Evolutionary conservation across 129 eudicot genomes (phyloP).

Genomic region (Arctium lappa): DNA sequence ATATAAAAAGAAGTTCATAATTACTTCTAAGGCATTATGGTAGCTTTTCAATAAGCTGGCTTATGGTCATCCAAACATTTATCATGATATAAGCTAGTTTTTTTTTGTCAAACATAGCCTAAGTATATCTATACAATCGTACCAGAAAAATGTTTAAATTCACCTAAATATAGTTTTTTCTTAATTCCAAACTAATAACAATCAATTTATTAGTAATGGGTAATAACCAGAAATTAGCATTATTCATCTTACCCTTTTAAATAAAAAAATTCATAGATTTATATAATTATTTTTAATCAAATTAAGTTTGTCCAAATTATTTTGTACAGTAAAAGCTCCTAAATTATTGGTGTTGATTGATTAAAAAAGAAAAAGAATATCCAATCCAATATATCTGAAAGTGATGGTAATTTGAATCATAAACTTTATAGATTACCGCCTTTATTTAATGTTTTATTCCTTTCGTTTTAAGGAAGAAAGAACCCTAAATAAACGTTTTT

Average conservation of each 20-base stretch:
- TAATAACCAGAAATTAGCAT: background rate
- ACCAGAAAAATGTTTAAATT: too few species aligned
- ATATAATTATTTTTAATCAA: background rate
- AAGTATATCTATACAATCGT: too few species aligned
- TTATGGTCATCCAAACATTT: too few species aligned
- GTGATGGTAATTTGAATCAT: constrained; percentile 10
- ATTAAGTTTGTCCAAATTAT: background rate
- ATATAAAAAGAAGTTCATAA: too few species aligned
- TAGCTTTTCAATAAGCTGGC: too few species aligned
- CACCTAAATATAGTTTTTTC: too few species aligned
- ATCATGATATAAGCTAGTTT: too few species aligned
- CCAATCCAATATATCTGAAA: background rate
- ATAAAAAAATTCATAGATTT: background rate
- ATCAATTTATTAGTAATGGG: too few species aligned
- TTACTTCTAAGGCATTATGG: too few species aligned
- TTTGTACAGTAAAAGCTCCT: background rate
- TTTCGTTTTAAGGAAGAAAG: constrained; percentile 14
- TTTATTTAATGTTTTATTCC: constrained; percentile 1
- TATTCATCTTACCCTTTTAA: background rate
- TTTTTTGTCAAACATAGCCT: too few species aligned
- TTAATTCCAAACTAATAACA: too few species aligned
- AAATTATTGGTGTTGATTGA: constrained; percentile 23
- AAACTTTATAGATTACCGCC: background rate
- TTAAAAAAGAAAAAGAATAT: background rate
- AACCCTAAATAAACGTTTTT: background rate